A percentile compares a stretch with the other conserved stretches of the same genome.
phyloP scores from a whole-genome alignment of 176 grass and related monocot genomes.

The Triticum urartu region DNA sequence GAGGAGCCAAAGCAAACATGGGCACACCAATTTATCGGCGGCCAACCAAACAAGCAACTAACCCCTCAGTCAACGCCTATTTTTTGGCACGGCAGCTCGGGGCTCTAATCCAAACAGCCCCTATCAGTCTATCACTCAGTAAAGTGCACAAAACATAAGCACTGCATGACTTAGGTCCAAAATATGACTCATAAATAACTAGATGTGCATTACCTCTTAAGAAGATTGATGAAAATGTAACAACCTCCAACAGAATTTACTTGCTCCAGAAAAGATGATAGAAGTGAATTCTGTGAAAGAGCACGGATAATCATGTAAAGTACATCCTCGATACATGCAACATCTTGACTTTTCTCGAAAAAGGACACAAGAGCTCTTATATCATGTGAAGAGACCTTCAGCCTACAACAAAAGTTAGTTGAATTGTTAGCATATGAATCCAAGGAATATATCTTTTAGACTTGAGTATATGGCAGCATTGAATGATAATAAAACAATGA shows the following conservation, averaged over 20 bases:
- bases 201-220: constrained; percentile 67
- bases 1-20: too few relatives aligned
- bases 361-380: constrained; percentile 87
- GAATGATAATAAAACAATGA: constrained; percentile 16
- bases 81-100: too few relatives aligned
- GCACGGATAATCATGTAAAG: constrained; percentile 89
- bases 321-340: constrained; percentile 93
- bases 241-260: constrained; percentile 84
- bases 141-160: constrained; percentile 25
- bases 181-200: neutral
- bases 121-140: constrained; percentile 17
- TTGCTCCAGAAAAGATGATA: constrained; percentile 84
- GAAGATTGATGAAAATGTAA: constrained; percentile 90
- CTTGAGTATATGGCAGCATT: constrained; percentile 9
- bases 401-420: constrained; percentile 48
- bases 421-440: neutral
- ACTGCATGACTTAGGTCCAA: neutral
- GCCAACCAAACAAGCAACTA: too few relatives aligned
- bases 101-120: too few relatives aligned
- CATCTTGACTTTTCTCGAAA: constrained; percentile 95
- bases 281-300: constrained; percentile 69
- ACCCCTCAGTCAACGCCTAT: too few relatives aligned
- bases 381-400: constrained; percentile 77
- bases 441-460: constrained; percentile 32
- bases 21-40: too few relatives aligned